Evolutionary conservation across 225 moss, liverwort and hornwort species (phyloP), one percentile per base, ranked within the genome.

Genomic region (Polytrichum commune): DNA sequence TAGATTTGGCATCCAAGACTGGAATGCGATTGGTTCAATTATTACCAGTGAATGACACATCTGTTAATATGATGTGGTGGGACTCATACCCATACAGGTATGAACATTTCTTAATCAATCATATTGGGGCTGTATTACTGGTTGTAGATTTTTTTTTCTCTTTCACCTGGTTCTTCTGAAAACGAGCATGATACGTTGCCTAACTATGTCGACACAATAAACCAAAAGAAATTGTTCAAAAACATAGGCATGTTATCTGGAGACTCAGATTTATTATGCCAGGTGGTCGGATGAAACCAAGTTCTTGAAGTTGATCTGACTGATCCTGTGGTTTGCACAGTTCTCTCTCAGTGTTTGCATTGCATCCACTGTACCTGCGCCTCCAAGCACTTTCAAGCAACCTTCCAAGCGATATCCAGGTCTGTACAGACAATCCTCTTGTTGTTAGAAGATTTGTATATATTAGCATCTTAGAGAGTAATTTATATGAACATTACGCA

Each of bases 1-100:
- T 91, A 0, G 95, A 95, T 69, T 76, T 95, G 26, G 86, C 93
- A 8, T 85, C 85, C 28, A 90, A 78, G 73, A 85, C 90, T 18
- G 90, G 91, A 61, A 85, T 93, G 85, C 93, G 93, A 46, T 74
- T 95, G 79, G 93, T 95, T 30, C 95, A 95, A 73, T 72, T 95
- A 29, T 70, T 95, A 68, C 95, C 95, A 19, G 89, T 95, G 22
- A 95, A 95, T 79, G 95, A 95, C 57, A 95, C 95, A 24, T 95
- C 93, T 62, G 95, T 95, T 0, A 95, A 91, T 55, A 84, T 88
- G 83, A 95, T 91, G 95, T 95, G 95, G 95, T 95, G 95, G 95
- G 95, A 95, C 27, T 95, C 95, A 10, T 93, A 95, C 38, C 95
- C 95, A 9, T 95, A 95, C 78, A 95, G 93, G 95, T 95, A 58